Evolutionary conservation across 768 basidiomycete species (phyloP), one percentile per base, ranked within the genome.

Genomic region (Podaxis mareebaensis): DNA sequence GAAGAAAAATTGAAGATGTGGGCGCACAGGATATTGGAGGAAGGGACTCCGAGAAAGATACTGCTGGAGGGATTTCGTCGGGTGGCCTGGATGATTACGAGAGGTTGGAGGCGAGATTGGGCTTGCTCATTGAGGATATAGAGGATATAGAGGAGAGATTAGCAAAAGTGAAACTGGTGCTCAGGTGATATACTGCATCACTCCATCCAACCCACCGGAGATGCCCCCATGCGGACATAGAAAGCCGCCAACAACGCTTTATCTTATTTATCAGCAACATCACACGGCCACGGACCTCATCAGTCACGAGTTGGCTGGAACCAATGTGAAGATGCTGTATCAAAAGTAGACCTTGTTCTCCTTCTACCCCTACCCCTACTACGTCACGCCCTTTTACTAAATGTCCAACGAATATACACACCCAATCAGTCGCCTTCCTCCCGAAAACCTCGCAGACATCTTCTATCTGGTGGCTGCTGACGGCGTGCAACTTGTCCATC

Each of bases 141-240:
- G 49, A 51, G 30, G 58, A 60, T 51, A 51, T 60, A 12, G 48
- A 60, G 48, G 26, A 51, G 33, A 59, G 42, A 39, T 36, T 59
- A 49, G 58, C 44, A 22, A 38, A 24, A 38, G 44, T 28, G 12
- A 59, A 59, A 39, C 20, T 59, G 13, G 28, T 26, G 12, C 3
- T 59, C 42, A 26, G 46, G 17, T 59, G 24, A 39, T 39, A 46
- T 51, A 24, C 49, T 10, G 10, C 49, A 24, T 28, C 49, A 28
- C 49, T 24, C 12, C 24, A 12, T 28, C 24, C 22, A 49, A 8
- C 11, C 48, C 2, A 22, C 13, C 22, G 48, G 48, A 51, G 48
- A 44, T 44, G n/a, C n/a, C 42, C 42, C 15, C 15, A 44, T 17
- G 42, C 15, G 42, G 42, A 44, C 15, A 44, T 13, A 44, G 42